Evolutionary conservation across 768 basidiomycete genomes (phyloP).

Genomic region (Leccinum barrowsii): DNA sequence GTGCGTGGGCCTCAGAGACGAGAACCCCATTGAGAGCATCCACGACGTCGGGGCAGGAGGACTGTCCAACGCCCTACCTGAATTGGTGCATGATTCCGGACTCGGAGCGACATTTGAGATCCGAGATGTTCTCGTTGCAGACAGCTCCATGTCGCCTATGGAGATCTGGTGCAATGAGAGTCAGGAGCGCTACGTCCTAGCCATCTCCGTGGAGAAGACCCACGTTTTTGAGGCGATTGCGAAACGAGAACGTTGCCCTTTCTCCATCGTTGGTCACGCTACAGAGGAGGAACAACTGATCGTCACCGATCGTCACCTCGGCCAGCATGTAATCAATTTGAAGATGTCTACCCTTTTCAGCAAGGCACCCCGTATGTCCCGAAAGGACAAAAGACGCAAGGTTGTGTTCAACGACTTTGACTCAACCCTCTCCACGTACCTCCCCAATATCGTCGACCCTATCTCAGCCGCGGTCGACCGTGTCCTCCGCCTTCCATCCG

Average conservation of each 20-base stretch:
- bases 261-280: slow-evolving; percentile 85
- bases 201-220: slow-evolving; percentile 65
- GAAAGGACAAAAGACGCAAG: slow-evolving; percentile 53
- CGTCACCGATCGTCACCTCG: slow-evolving; percentile 83
- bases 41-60: slow-evolving; percentile 99
- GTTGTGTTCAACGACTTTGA: slow-evolving; percentile 59
- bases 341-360: slow-evolving; percentile 96
- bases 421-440: slow-evolving; percentile 60
- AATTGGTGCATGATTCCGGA: slow-evolving; percentile 94
- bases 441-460: slow-evolving; percentile 48
- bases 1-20: slow-evolving; percentile 58
- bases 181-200: slow-evolving; percentile 96
- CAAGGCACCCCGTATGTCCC: slow-evolving; percentile 89
- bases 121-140: slow-evolving; percentile 87
- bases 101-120: slow-evolving; percentile 93
- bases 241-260: slow-evolving; percentile 88
- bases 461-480: slow-evolving; percentile 68
- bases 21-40: slow-evolving; percentile 88
- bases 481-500: slow-evolving; percentile 86
- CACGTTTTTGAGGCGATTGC: slow-evolving; percentile 72
- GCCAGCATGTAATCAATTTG: slow-evolving; percentile 77
- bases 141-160: slow-evolving; percentile 96
- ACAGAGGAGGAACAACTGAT: slow-evolving; percentile 79
- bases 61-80: slow-evolving; percentile 92
- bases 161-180: slow-evolving; percentile 99